Base-by-base conservation (phyloP, 495 filamentous ascomycete genomes). In the Bombardia bombarda region DNA sequence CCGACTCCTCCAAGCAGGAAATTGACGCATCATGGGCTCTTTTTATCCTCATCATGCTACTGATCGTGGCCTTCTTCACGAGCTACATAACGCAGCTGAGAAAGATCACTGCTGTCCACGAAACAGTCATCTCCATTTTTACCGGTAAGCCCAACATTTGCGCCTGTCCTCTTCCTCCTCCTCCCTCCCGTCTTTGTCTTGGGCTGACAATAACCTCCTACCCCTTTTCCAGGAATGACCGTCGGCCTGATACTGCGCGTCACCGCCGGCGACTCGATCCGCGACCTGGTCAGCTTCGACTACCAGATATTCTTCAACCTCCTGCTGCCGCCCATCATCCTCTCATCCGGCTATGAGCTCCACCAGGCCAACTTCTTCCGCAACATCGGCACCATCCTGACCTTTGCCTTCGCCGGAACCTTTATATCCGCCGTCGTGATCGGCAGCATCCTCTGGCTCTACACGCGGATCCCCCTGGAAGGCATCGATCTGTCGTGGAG, bases 231-330 rank as follows among this genome's bases (percentile, higher is more conserved):
- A 96, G 90, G 92, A 41, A 97, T 97, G 92, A 83, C 88, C 42
- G 86, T 97, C 37, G 92, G 92, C 1, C 69, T 98, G 51, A 80
- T 96, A 51, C 79, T 98, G 34, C 78, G 92, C 54, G 63, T 95
- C 39, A 83, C 79, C 34, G 74, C 82, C 40, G 79, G 80, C 49
- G 81, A 87, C 30, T 84, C 81, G 50, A 88, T 98, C 44, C 84
- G 87, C 60, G 82, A 83, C 47, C 77, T 84, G 47, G 86, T 98
- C 49, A 92, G 83, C 61, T 98, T 98, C 71, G 81, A 97, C 68
- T 95, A 97, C 62, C 89, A 96, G 56, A 90, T 95, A 65, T 98
- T 98, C 73, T 98, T 98, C 72, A 98, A 97, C 63, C 79, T 98
- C 42, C 82, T 98, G 30, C 82, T 98, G 23, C 92, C 92, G 25